Evolutionary conservation across 1,284 basidiomycete species (phyloP).

Genomic region (Boletus semigastroideus): DNA sequence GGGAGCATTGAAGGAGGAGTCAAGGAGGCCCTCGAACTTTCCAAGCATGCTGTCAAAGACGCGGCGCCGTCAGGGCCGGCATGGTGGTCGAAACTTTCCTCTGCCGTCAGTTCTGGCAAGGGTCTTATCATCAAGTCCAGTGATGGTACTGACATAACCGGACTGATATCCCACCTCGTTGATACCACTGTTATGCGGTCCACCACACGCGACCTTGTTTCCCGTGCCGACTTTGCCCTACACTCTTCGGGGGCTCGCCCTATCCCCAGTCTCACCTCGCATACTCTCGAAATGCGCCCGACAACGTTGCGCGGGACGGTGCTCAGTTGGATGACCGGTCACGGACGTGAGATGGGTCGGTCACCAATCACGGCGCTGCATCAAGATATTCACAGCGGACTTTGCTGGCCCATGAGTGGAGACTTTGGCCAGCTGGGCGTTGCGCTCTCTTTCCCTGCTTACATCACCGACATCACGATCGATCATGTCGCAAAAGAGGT

Average conservation of each 20-base stretch:
- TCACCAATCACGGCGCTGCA: slow-evolving; percentile 85
- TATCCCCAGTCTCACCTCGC: slow-evolving; percentile 80
- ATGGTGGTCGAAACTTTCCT: slow-evolving; percentile 50
- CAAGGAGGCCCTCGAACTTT: slow-evolving; percentile 67
- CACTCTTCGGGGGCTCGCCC: slow-evolving; percentile 80
- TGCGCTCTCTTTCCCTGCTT: slow-evolving; percentile 65
- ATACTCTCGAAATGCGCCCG: slow-evolving; percentile 68
- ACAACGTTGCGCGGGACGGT: slow-evolving; percentile 43
- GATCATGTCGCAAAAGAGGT: slow-evolving; percentile 85
- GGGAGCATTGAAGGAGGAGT: slow-evolving; percentile 66
- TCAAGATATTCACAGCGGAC: slow-evolving; percentile 77
- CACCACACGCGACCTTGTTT: slow-evolving; percentile 76
- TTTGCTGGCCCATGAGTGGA: slow-evolving; percentile 93
- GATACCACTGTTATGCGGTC: slow-evolving; percentile 64
- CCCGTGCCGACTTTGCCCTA: slow-evolving; percentile 82
- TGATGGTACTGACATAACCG: slow-evolving; percentile 75
- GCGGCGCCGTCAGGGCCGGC: slow-evolving; percentile 32
- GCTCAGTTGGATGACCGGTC: slow-evolving; percentile 56
- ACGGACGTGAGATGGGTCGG: slow-evolving; percentile 66
- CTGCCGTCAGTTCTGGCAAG: slow-evolving; percentile 41
- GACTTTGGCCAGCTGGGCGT: slow-evolving; percentile 80
- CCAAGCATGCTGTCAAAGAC: slow-evolving; percentile 49
- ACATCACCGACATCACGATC: slow-evolving; percentile 78
- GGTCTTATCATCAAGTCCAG: slow-evolving; percentile 67
- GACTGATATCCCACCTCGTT: slow-evolving; percentile 72